These are phyloP conservation scores for Pythium plurisporium DNA, from an alignment of 352 stramenopile species.

Conservation along the genomic window DNA sequence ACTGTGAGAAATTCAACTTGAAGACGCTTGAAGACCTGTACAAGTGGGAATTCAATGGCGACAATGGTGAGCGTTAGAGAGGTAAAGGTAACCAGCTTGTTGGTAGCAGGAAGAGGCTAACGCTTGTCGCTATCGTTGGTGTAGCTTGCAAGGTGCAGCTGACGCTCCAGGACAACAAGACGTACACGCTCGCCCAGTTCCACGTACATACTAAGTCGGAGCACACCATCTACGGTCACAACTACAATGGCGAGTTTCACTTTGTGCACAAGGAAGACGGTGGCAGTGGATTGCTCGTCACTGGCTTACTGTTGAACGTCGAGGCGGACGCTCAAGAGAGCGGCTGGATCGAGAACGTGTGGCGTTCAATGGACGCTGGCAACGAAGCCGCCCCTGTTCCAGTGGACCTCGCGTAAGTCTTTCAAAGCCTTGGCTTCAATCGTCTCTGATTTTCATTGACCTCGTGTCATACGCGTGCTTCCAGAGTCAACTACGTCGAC, in stretches of 20 bases:
- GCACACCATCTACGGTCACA: constrained; percentile 48
- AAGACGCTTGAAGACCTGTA: constrained; percentile 57
- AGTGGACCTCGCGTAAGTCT: constrained; percentile 34
- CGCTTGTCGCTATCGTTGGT: not conserved
- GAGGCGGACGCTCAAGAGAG: constrained; percentile 31
- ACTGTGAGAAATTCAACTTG: constrained; percentile 50
- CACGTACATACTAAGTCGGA: constrained; percentile 55
- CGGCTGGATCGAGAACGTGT: constrained; percentile 44
- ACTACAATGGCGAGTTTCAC: constrained; percentile 48
- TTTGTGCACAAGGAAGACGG: constrained; percentile 49
- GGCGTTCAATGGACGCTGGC: constrained; percentile 33
- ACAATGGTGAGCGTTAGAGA: constrained; percentile 26
- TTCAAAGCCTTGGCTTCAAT: not conserved
- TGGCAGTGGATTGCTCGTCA: constrained; percentile 32
- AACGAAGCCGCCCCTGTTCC: constrained; percentile 17
- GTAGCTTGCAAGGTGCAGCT: constrained; percentile 51
- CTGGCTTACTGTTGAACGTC: constrained; percentile 43
- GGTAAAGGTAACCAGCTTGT: not conserved
- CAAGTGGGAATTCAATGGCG: constrained; percentile 49
- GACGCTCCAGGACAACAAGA: constrained; percentile 34
- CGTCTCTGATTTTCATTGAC: not conserved
- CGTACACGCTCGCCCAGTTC: constrained; percentile 57
- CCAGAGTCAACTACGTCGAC: constrained; percentile 55
- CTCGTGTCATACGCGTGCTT: not conserved
- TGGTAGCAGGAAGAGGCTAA: not conserved